Percentiles rank a stretch among this genome's conserved stretches.
These are phyloP conservation scores for Fulvia fulva DNA, from an alignment of 2,329 filamentous ascomycete genomes.

Conservation along the genomic window DNA sequence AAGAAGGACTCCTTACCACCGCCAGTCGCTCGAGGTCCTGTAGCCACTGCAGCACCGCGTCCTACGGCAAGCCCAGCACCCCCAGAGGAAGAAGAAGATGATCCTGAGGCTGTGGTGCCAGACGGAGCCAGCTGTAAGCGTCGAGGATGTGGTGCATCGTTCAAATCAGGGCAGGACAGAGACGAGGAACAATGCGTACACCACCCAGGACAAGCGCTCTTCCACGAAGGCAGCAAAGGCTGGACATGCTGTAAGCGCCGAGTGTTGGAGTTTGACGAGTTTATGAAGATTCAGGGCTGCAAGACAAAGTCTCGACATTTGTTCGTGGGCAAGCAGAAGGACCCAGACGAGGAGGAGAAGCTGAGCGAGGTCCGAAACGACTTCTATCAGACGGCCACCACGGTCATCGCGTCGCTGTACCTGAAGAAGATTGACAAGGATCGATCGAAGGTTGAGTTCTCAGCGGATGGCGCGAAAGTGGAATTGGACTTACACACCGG, in stretches of 20 bases:
- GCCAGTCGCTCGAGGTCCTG: constrained; percentile 26
- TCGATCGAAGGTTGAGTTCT: constrained; percentile 68
- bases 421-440: constrained; percentile 94
- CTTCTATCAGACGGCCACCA: constrained; percentile 86
- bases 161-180: constrained; percentile 57
- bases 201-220: constrained; percentile 86
- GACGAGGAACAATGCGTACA: constrained; percentile 76
- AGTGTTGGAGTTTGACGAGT: constrained; percentile 95
- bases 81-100: constrained; percentile 79
- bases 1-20: constrained; percentile 25
- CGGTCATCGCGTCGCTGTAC: constrained; percentile 87
- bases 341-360: constrained; percentile 63
- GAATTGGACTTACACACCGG: constrained; percentile 79
- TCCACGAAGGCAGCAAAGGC: constrained; percentile 97
- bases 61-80: constrained; percentile 52
- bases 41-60: constrained; percentile 28
- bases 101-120: constrained; percentile 68
- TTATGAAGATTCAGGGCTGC: constrained; percentile 93
- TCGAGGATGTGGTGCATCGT: constrained; percentile 66
- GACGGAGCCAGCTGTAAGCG: constrained; percentile 73
- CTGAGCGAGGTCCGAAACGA: constrained; percentile 81
- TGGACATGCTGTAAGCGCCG: constrained; percentile 95
- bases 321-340: constrained; percentile 70
- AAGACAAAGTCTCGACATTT: constrained; percentile 75
- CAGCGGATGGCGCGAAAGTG: constrained; percentile 52